phyloP scores from a whole-genome alignment of 2,329 filamentous ascomycete species.

The Botryotinia calthae region DNA sequence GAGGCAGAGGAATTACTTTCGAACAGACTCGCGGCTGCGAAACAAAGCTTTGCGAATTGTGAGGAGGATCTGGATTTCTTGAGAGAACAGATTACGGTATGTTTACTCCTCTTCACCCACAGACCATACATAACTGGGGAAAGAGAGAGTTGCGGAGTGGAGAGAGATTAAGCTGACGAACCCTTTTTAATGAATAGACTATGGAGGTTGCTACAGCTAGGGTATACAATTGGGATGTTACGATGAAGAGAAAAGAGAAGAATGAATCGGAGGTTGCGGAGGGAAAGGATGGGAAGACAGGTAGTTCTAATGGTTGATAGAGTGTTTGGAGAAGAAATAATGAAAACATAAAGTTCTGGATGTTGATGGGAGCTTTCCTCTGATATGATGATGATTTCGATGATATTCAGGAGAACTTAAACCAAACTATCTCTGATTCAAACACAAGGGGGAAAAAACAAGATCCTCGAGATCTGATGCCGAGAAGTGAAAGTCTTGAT shows the following conservation, averaged over 20 bases:
- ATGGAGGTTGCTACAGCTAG: slow-evolving; percentile 94
- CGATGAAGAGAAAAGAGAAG: slow-evolving; percentile 91
- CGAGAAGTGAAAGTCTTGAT: slow-evolving; percentile 5
- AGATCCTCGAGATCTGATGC: slow-evolving; percentile 7
- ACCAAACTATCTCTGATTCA: neutral
- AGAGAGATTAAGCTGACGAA: slow-evolving; percentile 16
- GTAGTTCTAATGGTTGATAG: slow-evolving; percentile 36
- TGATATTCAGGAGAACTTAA: slow-evolving; percentile 21
- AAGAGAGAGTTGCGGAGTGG: neutral
- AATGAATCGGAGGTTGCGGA: slow-evolving; percentile 52
- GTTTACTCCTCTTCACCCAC: slow-evolving; percentile 35
- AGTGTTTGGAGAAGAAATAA: slow-evolving; percentile 17
- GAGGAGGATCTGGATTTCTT: slow-evolving; percentile 96
- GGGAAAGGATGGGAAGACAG: slow-evolving; percentile 36
- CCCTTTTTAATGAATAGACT: slow-evolving; percentile 25
- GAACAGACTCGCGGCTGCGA: slow-evolving; percentile 75
- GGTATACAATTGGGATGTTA: slow-evolving; percentile 99
- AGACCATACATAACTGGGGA: neutral
- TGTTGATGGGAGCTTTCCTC: neutral
- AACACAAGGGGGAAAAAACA: neutral
- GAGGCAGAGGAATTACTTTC: slow-evolving; percentile 79
- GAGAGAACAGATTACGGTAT: slow-evolving; percentile 90
- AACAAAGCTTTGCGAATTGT: slow-evolving; percentile 78
- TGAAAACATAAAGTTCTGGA: slow-evolving; percentile 12
- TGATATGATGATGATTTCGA: neutral